These are phyloP conservation scores for Pythium chondricola DNA, from an alignment of 352 stramenopile species.

Conservation along the genomic window DNA sequence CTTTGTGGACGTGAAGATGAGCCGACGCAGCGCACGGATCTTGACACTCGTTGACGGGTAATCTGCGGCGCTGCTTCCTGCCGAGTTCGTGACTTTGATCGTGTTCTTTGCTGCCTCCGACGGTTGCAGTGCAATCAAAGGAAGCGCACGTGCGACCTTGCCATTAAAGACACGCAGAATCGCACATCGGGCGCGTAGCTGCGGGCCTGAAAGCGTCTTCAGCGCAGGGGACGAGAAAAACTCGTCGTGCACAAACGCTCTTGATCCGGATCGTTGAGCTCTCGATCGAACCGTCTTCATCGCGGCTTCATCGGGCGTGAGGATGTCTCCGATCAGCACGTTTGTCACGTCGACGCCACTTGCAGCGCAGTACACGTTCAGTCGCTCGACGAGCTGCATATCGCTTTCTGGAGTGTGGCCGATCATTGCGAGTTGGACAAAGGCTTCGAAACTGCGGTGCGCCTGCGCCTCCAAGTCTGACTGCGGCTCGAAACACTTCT, in stretches of 20 bases:
- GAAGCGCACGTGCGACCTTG: constrained; percentile 83
- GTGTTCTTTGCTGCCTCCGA: constrained; percentile 32
- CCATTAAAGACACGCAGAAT: constrained; percentile 91
- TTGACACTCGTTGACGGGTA: constrained; percentile 75
- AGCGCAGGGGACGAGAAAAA: constrained; percentile 69
- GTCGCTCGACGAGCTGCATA: constrained; percentile 78
- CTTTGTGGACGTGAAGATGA: constrained; percentile 92
- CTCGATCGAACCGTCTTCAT: neutral
- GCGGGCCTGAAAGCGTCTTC: constrained; percentile 46
- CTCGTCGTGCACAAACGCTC: constrained; percentile 51
- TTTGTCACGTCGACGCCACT: constrained; percentile 83
- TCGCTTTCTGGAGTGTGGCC: constrained; percentile 58
- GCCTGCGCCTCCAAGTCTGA: constrained; percentile 47
- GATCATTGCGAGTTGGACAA: constrained; percentile 56
- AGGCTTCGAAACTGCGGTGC: constrained; percentile 41
- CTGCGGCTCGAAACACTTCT: constrained; percentile 31
- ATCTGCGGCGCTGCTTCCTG: constrained; percentile 23
- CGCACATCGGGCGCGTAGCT: constrained; percentile 87
- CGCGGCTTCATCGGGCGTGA: constrained; percentile 25
- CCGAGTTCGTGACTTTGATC: constrained; percentile 39
- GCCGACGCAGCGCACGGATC: constrained; percentile 56
- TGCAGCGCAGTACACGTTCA: constrained; percentile 77
- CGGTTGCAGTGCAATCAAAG: constrained; percentile 73
- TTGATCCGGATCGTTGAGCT: constrained; percentile 18
- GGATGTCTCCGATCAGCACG: constrained; percentile 55